Percentiles rank a stretch among this genome's conserved stretches.
These are phyloP conservation scores for Fusarium pininemorale DNA, from an alignment of 2,329 filamentous ascomycete species.

Conservation along the genomic window DNA sequence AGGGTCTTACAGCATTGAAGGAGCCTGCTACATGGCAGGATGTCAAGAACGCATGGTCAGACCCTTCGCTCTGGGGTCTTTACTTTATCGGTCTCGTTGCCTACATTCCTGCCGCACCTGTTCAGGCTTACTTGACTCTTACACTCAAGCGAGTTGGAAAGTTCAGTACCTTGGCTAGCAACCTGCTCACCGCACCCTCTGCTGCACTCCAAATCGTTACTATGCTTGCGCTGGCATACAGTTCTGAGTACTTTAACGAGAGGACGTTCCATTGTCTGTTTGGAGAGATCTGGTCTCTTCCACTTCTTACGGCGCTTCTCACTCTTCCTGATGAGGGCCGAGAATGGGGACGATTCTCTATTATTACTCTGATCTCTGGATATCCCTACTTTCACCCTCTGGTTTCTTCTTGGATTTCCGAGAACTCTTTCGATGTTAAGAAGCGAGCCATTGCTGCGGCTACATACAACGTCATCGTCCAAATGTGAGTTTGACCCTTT, in stretches of 20 bases:
- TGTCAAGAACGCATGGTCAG: slow-evolving; percentile 55
- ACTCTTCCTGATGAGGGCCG: slow-evolving; percentile 57
- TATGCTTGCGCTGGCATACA: slow-evolving; percentile 62
- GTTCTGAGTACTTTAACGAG: slow-evolving; percentile 64
- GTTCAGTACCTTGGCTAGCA: slow-evolving; percentile 67
- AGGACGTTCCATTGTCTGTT: slow-evolving; percentile 62
- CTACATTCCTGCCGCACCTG: slow-evolving; percentile 59
- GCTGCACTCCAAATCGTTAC: slow-evolving; percentile 66
- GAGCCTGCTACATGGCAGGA: slow-evolving; percentile 55
- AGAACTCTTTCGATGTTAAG: slow-evolving; percentile 60
- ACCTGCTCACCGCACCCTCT: slow-evolving; percentile 70
- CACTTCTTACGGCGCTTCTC: slow-evolving; percentile 61
- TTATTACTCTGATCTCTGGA: slow-evolving; percentile 62
- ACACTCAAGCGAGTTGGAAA: slow-evolving; percentile 63
- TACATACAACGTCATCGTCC: slow-evolving; percentile 59
- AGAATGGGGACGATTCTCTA: slow-evolving; percentile 61
- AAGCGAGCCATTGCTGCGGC: slow-evolving; percentile 59
- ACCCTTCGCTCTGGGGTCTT: slow-evolving; percentile 59
- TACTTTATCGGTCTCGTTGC: slow-evolving; percentile 60
- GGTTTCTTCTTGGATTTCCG: slow-evolving; percentile 59
- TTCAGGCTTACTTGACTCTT: slow-evolving; percentile 62
- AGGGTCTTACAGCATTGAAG: slow-evolving; percentile 58
- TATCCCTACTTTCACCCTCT: slow-evolving; percentile 69
- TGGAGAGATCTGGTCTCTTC: slow-evolving; percentile 62
- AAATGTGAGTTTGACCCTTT: slow-evolving; percentile 44